Evolutionary conservation across 176 grass and related monocot species (phyloP), one percentile per base, ranked within the genome.

Genomic region (Avena eriantha): DNA sequence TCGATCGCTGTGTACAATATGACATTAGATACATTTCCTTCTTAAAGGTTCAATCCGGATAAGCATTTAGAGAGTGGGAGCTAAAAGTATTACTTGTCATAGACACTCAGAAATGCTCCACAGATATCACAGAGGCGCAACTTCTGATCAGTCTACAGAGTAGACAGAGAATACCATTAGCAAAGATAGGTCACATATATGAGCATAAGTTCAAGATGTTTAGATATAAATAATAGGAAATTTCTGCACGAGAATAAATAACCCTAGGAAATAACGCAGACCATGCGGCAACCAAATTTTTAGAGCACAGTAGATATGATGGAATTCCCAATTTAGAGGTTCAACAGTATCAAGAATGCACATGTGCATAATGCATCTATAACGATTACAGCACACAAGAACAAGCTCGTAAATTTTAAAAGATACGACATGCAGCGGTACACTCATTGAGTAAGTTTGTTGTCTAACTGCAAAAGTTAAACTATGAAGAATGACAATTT

Each of bases 91-190:
- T 95, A 93, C 91, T 92, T 95, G 77, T 93, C 94, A 83, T 91
- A 95, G 21, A 95, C 91, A 81, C 97, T 99, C 80, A 99, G 90
- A 90, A 99, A 99, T 63, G 97, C 97, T 86, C 97, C 97, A 90
- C 97, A 99, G 64, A 99, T 99, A 85, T 99, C 97, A 78, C 97
- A 99, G 79, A 99, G 87, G 46, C 97, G 92, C 79, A 99, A 64
- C 72, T 99, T 99, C 81, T 99, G 97, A 91, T 99, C 97, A 65
- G 97, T 99, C 97, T 99, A 80, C 58, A 90, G 88, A 88, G 69
- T 51, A 69, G 31, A 68, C 1, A 84, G 13, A 50, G 8, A 61
- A 75, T 67, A 84, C 12, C 5, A 54, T 91, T 77, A 78, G 76
- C 65, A 79, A 48, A 9, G 16, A 3, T 26, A 68, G 12, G 17